A percentile compares a stretch with the other conserved stretches of the same genome.
These are phyloP conservation scores for Pulveroboletus sp. DNA, from an alignment of 768 basidiomycete genomes.

Conservation along the genomic window DNA sequence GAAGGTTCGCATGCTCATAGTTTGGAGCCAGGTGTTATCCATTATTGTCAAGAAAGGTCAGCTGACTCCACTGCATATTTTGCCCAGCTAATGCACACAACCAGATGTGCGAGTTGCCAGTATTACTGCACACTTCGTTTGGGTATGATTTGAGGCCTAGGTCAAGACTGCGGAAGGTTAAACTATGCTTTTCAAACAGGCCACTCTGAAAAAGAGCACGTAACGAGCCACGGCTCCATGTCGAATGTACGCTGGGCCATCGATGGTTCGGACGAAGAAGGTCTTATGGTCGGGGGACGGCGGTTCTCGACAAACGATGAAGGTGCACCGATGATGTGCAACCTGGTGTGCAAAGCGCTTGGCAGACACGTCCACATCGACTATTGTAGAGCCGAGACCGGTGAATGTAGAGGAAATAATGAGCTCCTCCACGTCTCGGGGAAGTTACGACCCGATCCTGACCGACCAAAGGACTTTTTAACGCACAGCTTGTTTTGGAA, in stretches of 20 bases:
- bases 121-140: too few relatives aligned
- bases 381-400: slow-evolving; percentile 42
- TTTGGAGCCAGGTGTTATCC: too few relatives aligned
- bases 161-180: too few relatives aligned
- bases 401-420: slow-evolving; percentile 33
- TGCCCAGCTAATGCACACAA: too few relatives aligned
- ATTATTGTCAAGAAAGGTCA: too few relatives aligned
- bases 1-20: too few relatives aligned
- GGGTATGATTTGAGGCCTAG: too few relatives aligned
- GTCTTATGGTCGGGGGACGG: slow-evolving; percentile 37
- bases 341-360: slow-evolving; percentile 45
- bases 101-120: too few relatives aligned
- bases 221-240: slow-evolving; percentile 60
- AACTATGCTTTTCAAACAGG: slow-evolving; percentile 28
- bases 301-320: slow-evolving; percentile 49
- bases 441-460: slow-evolving; percentile 41
- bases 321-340: slow-evolving; percentile 62
- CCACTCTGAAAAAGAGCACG: slow-evolving; percentile 53
- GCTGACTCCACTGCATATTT: too few relatives aligned
- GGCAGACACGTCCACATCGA: slow-evolving; percentile 54
- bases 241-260: slow-evolving; percentile 50
- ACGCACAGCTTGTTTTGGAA: slow-evolving; percentile 54
- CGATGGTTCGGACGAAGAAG: slow-evolving; percentile 49
- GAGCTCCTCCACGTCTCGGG: slow-evolving; percentile 43
- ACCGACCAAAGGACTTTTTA: slow-evolving; percentile 48